phyloP scores from a whole-genome alignment of 208 protist genomes.

The Sergeia podlipaevii region DNA sequence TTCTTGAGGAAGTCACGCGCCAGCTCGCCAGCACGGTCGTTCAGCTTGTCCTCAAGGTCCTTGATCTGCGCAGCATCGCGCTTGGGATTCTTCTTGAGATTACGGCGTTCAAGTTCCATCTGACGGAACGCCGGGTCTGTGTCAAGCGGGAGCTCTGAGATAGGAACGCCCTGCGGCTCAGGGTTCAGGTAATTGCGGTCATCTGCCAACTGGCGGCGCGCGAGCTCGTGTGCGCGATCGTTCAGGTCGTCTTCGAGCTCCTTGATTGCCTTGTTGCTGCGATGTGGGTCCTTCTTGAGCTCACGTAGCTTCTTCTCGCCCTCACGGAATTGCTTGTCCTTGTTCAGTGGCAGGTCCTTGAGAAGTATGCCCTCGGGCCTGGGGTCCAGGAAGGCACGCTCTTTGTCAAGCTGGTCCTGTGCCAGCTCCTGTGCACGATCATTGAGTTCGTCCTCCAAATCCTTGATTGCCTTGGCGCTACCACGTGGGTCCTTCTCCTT shows the following conservation, averaged over 20 bases:
- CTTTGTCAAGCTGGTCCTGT: constrained; percentile 37
- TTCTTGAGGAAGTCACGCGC: constrained; percentile 23
- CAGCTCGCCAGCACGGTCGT: constrained; percentile 37
- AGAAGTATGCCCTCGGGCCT: constrained; percentile 58
- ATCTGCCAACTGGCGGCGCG: constrained; percentile 34
- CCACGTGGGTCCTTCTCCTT: constrained; percentile 34
- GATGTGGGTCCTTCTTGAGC: constrained; percentile 42
- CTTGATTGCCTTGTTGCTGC: constrained; percentile 29
- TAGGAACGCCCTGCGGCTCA: constrained; percentile 62
- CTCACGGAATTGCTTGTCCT: constrained; percentile 47
- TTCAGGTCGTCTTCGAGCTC: constrained; percentile 58
- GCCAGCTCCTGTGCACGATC: constrained; percentile 54
- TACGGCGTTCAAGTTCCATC: constrained; percentile 41
- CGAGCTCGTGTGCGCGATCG: constrained; percentile 45
- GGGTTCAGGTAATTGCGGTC: constrained; percentile 65
- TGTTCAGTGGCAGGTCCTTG: constrained; percentile 44
- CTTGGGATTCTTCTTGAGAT: constrained; percentile 56
- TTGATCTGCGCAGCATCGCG: constrained; percentile 36
- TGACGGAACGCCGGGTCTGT: constrained; percentile 46
- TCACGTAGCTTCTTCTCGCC: constrained; percentile 48
- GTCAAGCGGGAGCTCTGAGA: constrained; percentile 57
- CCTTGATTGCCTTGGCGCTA: constrained; percentile 42
- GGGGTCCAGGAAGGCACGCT: constrained; percentile 48
- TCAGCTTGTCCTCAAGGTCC: constrained; percentile 37
- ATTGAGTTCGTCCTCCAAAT: constrained; percentile 57